Percentiles rank a stretch among this genome's conserved stretches.
These are phyloP conservation scores for Cercospora sojina DNA, from an alignment of 2,329 filamentous ascomycete genomes.

Conservation along the genomic window DNA sequence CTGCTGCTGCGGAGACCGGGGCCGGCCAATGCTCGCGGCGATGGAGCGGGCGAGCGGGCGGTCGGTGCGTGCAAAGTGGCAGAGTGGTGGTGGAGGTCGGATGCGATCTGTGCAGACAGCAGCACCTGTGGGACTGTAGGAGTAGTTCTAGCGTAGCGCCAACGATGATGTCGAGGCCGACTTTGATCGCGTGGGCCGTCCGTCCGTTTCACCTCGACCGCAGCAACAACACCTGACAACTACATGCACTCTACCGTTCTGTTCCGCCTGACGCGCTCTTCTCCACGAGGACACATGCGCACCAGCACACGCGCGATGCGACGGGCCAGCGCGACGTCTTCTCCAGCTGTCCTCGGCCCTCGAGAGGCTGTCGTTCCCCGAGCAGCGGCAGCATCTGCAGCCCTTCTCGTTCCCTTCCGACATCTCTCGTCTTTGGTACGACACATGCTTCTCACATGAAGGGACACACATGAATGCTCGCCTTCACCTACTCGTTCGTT, in stretches of 20 bases:
- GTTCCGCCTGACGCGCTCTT: neutral
- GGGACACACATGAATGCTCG: neutral
- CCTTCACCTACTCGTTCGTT: neutral
- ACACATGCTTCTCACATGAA: neutral
- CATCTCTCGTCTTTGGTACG: neutral
- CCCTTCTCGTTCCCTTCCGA: neutral
- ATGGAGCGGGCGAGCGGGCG: neutral
- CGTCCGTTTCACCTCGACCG: neutral
- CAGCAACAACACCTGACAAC: neutral
- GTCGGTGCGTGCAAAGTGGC: neutral
- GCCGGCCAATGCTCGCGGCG: neutral
- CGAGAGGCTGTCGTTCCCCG: neutral
- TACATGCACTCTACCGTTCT: neutral
- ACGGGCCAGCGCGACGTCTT: neutral
- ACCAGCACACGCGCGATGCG: neutral
- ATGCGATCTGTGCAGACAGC: neutral
- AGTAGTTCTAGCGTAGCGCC: neutral
- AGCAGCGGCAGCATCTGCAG: neutral
- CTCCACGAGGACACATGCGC: neutral
- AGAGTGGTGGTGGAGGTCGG: neutral
- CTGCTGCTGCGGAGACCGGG: neutral
- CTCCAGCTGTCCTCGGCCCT: neutral
- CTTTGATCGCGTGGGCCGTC: neutral
- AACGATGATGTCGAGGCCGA: neutral
- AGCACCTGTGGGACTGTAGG: neutral